phyloP scores from a whole-genome alignment of 1,139 yeast species.

The Sugiyamaella paludigena region DNA sequence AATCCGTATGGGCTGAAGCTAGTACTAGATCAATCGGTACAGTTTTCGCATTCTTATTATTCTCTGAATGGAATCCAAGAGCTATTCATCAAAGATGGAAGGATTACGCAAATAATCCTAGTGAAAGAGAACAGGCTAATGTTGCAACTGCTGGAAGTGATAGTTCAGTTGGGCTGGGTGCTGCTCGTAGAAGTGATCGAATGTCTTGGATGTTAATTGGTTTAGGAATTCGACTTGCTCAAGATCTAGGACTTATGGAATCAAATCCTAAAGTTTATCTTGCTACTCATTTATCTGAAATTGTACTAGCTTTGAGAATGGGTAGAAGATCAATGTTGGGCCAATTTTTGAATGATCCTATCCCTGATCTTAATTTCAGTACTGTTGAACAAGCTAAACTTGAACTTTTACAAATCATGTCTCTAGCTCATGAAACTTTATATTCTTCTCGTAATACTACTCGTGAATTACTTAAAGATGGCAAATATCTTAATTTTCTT shows the following conservation, averaged over 20 bases:
- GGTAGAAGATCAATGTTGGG: conserved; percentile 40
- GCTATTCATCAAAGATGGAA: conserved; percentile 89
- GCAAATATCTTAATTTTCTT: conserved; percentile 65
- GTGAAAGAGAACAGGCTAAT: conserved; percentile 24
- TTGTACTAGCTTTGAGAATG: conserved; percentile 42
- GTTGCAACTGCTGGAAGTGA: conserved; percentile 29
- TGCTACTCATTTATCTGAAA: conserved; percentile 84
- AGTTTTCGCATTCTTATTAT: conserved; percentile 75
- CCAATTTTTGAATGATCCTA: conserved; percentile 33
- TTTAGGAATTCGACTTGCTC: conserved; percentile 79
- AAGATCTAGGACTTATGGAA: conserved; percentile 79
- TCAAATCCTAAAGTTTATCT: conserved; percentile 69
- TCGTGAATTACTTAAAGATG: conserved; percentile 43
- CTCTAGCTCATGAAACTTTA: conserved; percentile 79
- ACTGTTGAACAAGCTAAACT: conserved; percentile 72
- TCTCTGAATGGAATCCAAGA: conserved; percentile 93
- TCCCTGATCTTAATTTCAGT: conserved; percentile 49
- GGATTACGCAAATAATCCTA: conserved; percentile 68
- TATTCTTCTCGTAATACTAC: conserved; percentile 49
- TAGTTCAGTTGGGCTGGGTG: conserved; percentile 70
- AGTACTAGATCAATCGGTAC: conserved; percentile 86
- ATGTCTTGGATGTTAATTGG: conserved; percentile 96
- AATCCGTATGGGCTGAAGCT: conserved; percentile 94
- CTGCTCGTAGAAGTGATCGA: conserved; percentile 80
- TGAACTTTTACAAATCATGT: conserved; percentile 73